phyloP scores from a whole-genome alignment of 2,329 filamentous ascomycete species.

The Curvularia verruculosa region DNA sequence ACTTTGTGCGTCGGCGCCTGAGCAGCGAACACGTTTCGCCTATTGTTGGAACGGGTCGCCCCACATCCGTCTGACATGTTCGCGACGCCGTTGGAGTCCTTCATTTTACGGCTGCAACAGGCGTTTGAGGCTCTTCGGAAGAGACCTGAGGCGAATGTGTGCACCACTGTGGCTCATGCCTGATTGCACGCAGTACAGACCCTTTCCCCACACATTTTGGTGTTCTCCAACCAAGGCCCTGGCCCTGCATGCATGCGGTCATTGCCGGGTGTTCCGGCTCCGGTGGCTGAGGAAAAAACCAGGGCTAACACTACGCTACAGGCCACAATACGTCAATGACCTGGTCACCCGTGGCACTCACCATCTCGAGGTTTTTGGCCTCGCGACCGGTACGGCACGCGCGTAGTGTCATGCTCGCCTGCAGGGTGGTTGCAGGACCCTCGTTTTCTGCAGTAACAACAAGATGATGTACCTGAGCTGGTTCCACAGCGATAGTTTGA shows the following conservation, averaged over 20 bases:
- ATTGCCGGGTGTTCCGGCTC: constrained; percentile 12
- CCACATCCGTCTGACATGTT: constrained; percentile 14
- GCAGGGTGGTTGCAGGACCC: constrained; percentile 1
- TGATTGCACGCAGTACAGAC: constrained; percentile 8
- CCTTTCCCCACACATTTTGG: constrained; percentile 13
- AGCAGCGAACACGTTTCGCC: constrained; percentile 12
- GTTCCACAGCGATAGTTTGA: neutral
- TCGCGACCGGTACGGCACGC: constrained; percentile 26
- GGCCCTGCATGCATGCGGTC: constrained; percentile 18
- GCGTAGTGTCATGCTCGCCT: constrained; percentile 20
- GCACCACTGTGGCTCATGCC: neutral
- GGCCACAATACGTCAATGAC: constrained; percentile 44
- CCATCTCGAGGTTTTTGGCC: constrained; percentile 35
- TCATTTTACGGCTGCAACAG: constrained; percentile 15
- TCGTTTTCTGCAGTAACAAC: constrained; percentile 1
- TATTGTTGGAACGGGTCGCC: constrained; percentile 14
- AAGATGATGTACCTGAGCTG: neutral
- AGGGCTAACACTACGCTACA: constrained; percentile 22
- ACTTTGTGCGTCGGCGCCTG: constrained; percentile 5
- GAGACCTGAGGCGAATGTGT: constrained; percentile 1
- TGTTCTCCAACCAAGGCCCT: constrained; percentile 7
- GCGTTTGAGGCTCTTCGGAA: constrained; percentile 1
- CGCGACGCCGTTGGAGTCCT: constrained; percentile 7
- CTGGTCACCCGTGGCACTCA: constrained; percentile 38
- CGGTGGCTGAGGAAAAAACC: constrained; percentile 11